phyloP scores from a whole-genome alignment of 2,329 filamentous ascomycete species.

The Zymoseptoria brevis region DNA sequence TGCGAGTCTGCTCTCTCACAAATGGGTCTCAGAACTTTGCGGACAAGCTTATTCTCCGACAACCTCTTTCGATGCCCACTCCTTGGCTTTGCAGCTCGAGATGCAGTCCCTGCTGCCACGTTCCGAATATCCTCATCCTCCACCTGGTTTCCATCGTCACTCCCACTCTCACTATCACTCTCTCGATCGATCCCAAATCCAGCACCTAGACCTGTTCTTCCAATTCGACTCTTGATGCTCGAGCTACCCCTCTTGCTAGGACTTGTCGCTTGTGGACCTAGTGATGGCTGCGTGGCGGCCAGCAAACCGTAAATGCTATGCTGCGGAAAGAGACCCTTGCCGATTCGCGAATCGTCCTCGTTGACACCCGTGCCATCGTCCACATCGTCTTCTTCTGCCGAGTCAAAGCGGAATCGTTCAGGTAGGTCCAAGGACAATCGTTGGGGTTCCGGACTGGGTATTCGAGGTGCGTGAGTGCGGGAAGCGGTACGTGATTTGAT shows the following conservation, averaged over 20 bases:
- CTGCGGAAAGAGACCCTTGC: conserved; percentile 61
- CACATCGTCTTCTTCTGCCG: conserved; percentile 12
- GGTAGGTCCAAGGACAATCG: conserved; percentile 12
- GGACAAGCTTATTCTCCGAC: conserved; percentile 58
- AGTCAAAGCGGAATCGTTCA: conserved; percentile 12
- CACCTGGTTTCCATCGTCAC: conserved; percentile 16
- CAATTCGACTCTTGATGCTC: conserved; percentile 4
- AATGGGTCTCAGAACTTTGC: conserved; percentile 55
- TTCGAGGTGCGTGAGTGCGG: not conserved
- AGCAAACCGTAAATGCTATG: conserved; percentile 93
- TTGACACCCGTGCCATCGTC: conserved; percentile 15
- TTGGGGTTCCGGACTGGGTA: not conserved
- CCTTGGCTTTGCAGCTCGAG: conserved; percentile 5
- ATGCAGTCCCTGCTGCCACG: conserved; percentile 2
- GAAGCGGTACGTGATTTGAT: not conserved
- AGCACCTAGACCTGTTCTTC: conserved; percentile 19
- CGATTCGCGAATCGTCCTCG: conserved; percentile 15
- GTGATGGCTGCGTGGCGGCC: conserved; percentile 59
- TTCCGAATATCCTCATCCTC: conserved; percentile 7
- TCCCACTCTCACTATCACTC: conserved; percentile 63
- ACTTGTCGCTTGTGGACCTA: conserved; percentile 2
- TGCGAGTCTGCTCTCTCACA: conserved; percentile 29
- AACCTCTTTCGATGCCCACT: conserved; percentile 48
- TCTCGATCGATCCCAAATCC: conserved; percentile 47
- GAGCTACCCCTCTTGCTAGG: conserved; percentile 1